Base-by-base conservation (phyloP, 208 protist genomes). In the Acanthamoeba sp. region DNA sequence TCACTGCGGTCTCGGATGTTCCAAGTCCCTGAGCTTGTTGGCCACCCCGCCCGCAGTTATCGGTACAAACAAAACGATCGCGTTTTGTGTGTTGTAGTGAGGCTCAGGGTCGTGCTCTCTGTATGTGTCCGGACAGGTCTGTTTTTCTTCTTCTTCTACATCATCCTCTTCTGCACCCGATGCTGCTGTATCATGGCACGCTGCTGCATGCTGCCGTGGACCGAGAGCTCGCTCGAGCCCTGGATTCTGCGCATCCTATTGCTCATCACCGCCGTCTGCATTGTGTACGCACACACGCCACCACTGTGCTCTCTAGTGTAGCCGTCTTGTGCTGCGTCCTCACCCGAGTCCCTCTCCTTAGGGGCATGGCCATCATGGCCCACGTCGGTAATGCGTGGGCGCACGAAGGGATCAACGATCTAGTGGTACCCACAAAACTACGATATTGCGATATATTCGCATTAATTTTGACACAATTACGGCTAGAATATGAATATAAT, bases 141-240 rank as follows among this genome's bases (percentile, higher is more conserved):
- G 16, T 80, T 80, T 36, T 80, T 80, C 69, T 80, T 80, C 36
- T 27, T 48, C 36, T 80, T 80, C 29, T 80, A 80, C 69, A 48
- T 80, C 20, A 45, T 80, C 36, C 18, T 80, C 36, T 80, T 80
- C 69, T n/a, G 16, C 69, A 36, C 6, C 7, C 69, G 69, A 29
- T 80, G 69, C 38, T 80, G 69, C 69, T 80, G 69, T 36, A 48
- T 80, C 34, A 80, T 38, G 34, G 1, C 32, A 1, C 69, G 69
- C 18, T 48, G 69, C 38, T 80, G 69, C 38, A 48, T 80, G 36
- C 69, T 80, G 36, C 69, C 69, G 69, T 80, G 69, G 69, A 80
- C 69, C 38, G 69, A 16, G 7, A 80, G 69, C 69, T 48, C 36
- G 38, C n/a, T 80, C 69, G 69, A 80, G 69, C 69, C 69, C 69